A percentile compares a stretch with the other conserved stretches of the same genome.
Evolutionary conservation across 805 yeast genomes (phyloP).

Genomic region (Lachancea fermentati): DNA sequence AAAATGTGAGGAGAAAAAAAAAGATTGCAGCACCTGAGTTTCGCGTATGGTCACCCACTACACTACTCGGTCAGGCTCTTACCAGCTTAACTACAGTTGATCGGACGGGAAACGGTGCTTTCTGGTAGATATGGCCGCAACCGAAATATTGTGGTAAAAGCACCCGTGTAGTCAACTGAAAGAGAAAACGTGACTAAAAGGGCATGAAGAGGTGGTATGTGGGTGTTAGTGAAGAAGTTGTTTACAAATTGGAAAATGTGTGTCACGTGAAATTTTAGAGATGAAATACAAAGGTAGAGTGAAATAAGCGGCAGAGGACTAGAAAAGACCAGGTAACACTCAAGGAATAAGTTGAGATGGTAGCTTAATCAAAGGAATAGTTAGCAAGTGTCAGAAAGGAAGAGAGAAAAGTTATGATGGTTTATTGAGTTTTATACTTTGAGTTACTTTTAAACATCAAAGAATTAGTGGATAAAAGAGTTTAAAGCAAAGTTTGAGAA

Average conservation of each 20-base stretch:
- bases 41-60: conserved; percentile 56
- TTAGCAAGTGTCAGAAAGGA: too few species aligned
- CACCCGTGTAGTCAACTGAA: conserved; percentile 39
- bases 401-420: too few species aligned
- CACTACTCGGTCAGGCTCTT: conserved; percentile 54
- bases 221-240: background rate
- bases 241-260: background rate
- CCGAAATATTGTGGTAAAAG: conserved; percentile 29
- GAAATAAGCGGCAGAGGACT: background rate
- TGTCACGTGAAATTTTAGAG: background rate
- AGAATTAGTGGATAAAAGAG: background rate
- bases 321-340: too few species aligned
- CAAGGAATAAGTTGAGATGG: too few species aligned
- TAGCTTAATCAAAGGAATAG: too few species aligned
- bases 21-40: conserved; percentile 50
- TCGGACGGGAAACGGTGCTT: conserved; percentile 60
- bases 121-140: conserved; percentile 57
- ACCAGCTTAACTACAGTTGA: conserved; percentile 54
- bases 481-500: background rate
- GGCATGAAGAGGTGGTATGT: background rate
- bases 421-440: too few species aligned
- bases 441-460: too few species aligned
- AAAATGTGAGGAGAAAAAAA: conserved; percentile 20
- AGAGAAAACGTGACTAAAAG: background rate
- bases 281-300: background rate